A percentile compares a stretch with the other conserved stretches of the same genome.
These are phyloP conservation scores for Candida tibetensis DNA, from an alignment of 805 yeast species.

Conservation along the genomic window DNA sequence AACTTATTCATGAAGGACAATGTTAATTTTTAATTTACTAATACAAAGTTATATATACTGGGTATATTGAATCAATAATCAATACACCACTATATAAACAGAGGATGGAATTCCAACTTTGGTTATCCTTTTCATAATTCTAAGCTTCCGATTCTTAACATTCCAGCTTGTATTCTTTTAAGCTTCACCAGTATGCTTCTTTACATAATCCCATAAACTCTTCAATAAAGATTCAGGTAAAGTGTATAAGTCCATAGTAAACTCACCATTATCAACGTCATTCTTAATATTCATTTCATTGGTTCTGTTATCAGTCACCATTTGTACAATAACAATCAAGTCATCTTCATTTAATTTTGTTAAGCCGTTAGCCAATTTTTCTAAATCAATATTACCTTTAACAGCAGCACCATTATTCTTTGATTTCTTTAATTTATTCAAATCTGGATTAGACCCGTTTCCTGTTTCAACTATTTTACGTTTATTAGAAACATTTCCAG, in stretches of 20 bases:
- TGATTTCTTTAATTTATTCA: conserved; percentile 48
- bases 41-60: neutral
- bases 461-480: conserved; percentile 12
- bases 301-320: conserved; percentile 95
- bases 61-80: neutral
- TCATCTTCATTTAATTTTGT: conserved; percentile 91
- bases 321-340: conserved; percentile 89
- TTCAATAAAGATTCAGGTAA: conserved; percentile 87
- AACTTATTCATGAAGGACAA: too few species aligned
- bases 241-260: conserved; percentile 92
- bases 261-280: conserved; percentile 95
- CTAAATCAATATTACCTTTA: conserved; percentile 81
- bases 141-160: conserved; percentile 1
- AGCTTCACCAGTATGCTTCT: conserved; percentile 53
- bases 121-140: conserved; percentile 1
- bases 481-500: conserved; percentile 29
- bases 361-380: conserved; percentile 83
- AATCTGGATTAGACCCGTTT: conserved; percentile 15
- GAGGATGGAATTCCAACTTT: neutral
- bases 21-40: neutral
- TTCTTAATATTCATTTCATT: conserved; percentile 94
- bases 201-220: conserved; percentile 92
- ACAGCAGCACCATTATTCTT: conserved; percentile 47
- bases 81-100: neutral
- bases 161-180: neutral